Evolutionary conservation across 441 rosid genomes (phyloP).

Genomic region (Rhodomyrtus psidioides): DNA sequence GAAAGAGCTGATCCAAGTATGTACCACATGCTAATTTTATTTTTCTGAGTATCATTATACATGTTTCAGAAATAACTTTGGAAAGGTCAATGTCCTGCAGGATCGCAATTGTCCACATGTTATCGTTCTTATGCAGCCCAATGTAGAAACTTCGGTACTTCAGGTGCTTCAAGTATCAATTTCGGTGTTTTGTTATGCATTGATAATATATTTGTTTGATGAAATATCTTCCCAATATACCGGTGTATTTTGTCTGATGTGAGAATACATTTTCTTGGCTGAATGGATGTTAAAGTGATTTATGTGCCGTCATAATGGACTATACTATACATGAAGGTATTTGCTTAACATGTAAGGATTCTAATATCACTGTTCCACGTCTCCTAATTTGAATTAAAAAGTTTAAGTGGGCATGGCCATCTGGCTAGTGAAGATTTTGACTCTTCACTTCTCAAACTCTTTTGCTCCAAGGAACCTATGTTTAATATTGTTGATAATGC

Average conservation of each 20-base stretch:
- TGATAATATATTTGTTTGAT: neutral
- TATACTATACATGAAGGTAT: neutral
- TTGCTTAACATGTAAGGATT: neutral
- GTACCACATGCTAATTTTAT: slow-evolving; percentile 9
- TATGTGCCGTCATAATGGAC: neutral
- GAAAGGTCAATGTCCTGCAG: slow-evolving; percentile 30
- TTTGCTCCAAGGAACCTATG: neutral
- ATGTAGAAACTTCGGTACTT: slow-evolving; percentile 57
- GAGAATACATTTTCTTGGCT: neutral
- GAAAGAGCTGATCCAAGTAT: slow-evolving; percentile 77
- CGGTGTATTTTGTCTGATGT: neutral
- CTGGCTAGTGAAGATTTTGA: neutral
- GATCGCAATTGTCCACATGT: slow-evolving; percentile 56
- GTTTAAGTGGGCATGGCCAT: neutral
- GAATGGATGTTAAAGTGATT: neutral
- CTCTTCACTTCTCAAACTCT: neutral
- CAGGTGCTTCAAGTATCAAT: slow-evolving; percentile 48
- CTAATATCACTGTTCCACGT: neutral
- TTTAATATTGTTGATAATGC: neutral
- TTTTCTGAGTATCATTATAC: slow-evolving; percentile 1
- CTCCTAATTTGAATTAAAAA: neutral
- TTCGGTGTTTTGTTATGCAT: neutral
- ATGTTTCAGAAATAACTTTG: neutral
- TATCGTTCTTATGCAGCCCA: slow-evolving; percentile 62
- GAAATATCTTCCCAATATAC: neutral